Evolutionary conservation across 2,329 filamentous ascomycete genomes (phyloP), one percentile per base, ranked within the genome.

Genomic region (Trematosphaeria pertusa): DNA sequence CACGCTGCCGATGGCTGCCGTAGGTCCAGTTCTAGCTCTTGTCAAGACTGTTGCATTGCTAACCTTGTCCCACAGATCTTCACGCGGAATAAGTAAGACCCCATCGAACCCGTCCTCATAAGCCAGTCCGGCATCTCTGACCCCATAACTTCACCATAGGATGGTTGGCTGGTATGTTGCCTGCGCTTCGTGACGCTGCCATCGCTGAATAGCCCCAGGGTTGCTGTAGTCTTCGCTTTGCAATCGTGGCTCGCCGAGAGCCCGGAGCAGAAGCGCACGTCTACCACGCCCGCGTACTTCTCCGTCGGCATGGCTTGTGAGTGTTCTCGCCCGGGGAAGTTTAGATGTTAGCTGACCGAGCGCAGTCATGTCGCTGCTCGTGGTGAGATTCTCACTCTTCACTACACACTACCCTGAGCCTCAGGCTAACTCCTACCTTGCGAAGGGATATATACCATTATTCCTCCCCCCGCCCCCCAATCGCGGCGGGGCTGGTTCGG

Each of bases 1-100:
- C 67, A 95, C 92, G 26, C 79, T 97, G 67, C 93, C 93, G 48
- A 97, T 97, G 93, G 91, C 90, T 48, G 92, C 92, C 55, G 83
- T 86, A 76, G 72, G 79, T 78, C 34, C 37, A 50, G 34, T 6
- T 30, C 38, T 40, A 22, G 39, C 35, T 36, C 50, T 37, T 9
- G 40, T 39, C 34, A 50, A 40, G 50, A 28, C 24, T 41, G 50
- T 58, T 48, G 51, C 62, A 58, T 54, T 39, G 61, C 64, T 70
- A 51, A 67, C 56, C 60, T 58, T 38, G 31, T 54, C 32, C 41
- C 46, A 50, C 55, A 85, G 82, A 95, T 96, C 81, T 94, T 96
- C 71, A 94, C 88, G 62, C 83, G 91, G 59, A 96, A 96, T 77
- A 88, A 89, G 81, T 94, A 75, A 75, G 78, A 54, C 31, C 26